Evolutionary conservation across 139 green algal species (phyloP).

Genomic region (Ettlia oleoabundans): DNA sequence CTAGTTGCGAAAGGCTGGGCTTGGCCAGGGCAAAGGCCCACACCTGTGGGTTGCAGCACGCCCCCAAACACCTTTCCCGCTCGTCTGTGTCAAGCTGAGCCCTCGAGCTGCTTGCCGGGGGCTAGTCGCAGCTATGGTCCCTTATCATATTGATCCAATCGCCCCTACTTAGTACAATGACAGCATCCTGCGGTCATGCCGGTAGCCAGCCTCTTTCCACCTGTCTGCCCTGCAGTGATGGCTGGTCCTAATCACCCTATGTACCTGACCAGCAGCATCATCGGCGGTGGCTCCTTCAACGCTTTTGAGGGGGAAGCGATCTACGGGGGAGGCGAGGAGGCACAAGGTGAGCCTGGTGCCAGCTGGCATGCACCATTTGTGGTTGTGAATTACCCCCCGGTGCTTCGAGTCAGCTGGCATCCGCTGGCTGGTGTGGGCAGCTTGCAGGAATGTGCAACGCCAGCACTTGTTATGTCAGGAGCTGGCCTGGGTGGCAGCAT

Average conservation of each 20-base stretch:
- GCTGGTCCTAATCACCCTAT: slow-evolving; percentile 30
- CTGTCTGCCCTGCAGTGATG: neutral
- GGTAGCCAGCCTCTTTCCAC: neutral
- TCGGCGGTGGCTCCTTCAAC: slow-evolving; percentile 18
- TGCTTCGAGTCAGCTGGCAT: neutral
- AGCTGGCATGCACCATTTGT: neutral
- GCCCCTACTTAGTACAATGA: too few species aligned
- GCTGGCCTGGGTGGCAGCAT: neutral
- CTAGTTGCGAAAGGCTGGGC: neutral
- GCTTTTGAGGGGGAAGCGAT: slow-evolving; percentile 19
- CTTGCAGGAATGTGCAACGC: neutral
- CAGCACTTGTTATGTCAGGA: neutral
- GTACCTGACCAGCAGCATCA: slow-evolving; percentile 31
- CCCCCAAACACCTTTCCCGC: too few species aligned
- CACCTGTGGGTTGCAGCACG: too few species aligned
- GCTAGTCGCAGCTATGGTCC: too few species aligned
- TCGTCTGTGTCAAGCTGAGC: too few species aligned
- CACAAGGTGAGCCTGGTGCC: neutral
- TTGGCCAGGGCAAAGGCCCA: too few species aligned
- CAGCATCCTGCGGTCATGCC: too few species aligned
- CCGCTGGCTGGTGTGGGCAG: neutral
- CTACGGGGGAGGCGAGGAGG: slow-evolving; percentile 6
- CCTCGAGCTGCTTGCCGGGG: too few species aligned
- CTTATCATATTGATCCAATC: too few species aligned
- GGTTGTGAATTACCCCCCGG: too few species aligned